Evolutionary conservation across 2,329 filamentous ascomycete genomes (phyloP).

Genomic region (Epichloe sibirici): DNA sequence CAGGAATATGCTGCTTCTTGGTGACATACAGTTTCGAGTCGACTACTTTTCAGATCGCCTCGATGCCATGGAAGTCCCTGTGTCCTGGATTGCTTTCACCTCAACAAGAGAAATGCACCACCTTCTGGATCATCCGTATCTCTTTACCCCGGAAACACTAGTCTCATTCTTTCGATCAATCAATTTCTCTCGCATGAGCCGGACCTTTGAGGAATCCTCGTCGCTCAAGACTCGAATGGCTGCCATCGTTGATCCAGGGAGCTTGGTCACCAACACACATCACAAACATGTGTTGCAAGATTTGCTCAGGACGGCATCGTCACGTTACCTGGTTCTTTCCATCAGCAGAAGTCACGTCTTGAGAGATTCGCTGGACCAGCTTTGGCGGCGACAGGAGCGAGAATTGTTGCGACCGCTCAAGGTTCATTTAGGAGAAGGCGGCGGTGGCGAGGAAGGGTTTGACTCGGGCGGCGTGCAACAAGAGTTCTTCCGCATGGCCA

Average conservation of each 20-base stretch:
- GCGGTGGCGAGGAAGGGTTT: constrained; percentile 76
- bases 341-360: constrained; percentile 57
- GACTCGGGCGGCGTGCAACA: constrained; percentile 94
- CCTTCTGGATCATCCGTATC: constrained; percentile 66
- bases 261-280: constrained; percentile 41
- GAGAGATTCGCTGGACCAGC: constrained; percentile 67
- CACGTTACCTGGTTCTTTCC: constrained; percentile 58
- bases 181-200: constrained; percentile 79
- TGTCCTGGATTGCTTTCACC: constrained; percentile 53
- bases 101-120: constrained; percentile 55
- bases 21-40: constrained; percentile 58
- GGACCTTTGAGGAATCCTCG: constrained; percentile 58
- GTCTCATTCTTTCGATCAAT: constrained; percentile 79
- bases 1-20: constrained; percentile 50
- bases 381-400: constrained; percentile 75
- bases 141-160: constrained; percentile 62
- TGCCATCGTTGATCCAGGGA: constrained; percentile 41
- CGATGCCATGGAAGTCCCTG: constrained; percentile 62
- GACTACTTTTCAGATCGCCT: constrained; percentile 66
- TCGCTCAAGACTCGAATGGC: constrained; percentile 44
- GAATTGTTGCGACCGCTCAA: constrained; percentile 80
- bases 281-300: constrained; percentile 51
- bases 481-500: constrained; percentile 82
- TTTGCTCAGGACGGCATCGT: constrained; percentile 52
- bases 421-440: constrained; percentile 70